Evolutionary conservation across 2,329 filamentous ascomycete genomes (phyloP).

Genomic region (Penicillium sp.): DNA sequence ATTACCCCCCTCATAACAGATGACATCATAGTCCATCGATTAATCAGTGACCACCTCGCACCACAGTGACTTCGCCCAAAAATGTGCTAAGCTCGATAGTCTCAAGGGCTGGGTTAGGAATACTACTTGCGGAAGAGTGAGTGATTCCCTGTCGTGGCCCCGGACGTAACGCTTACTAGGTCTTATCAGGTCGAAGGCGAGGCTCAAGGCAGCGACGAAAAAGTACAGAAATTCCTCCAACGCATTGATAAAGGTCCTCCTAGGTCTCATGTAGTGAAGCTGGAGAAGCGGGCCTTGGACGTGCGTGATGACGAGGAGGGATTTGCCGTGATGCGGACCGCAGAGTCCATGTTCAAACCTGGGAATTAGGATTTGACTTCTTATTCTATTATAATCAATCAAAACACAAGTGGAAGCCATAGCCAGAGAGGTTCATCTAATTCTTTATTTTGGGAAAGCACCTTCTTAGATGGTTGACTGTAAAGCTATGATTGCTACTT

Average conservation of each 20-base stretch:
- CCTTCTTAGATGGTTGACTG: not conserved
- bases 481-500: not conserved
- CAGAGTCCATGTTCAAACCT: constrained; percentile 27
- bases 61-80: constrained; percentile 43
- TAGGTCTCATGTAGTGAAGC: constrained; percentile 67
- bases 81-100: constrained; percentile 41
- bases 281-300: constrained; percentile 67
- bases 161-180: not conserved
- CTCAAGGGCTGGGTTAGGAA: constrained; percentile 52
- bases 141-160: constrained; percentile 11
- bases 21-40: constrained; percentile 18
- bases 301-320: constrained; percentile 63
- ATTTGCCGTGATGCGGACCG: constrained; percentile 55
- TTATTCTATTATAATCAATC: not conserved
- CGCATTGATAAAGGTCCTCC: constrained; percentile 72
- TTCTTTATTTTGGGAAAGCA: not conserved
- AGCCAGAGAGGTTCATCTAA: not conserved
- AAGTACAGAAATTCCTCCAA: constrained; percentile 67
- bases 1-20: not conserved
- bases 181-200: constrained; percentile 75
- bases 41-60: not conserved
- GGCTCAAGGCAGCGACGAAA: constrained; percentile 69
- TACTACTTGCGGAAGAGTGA: constrained; percentile 45
- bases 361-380: not conserved
- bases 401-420: not conserved